Conservation (phyloP, 192 early-diverging fungal species). For the Endogone sp. region DNA sequence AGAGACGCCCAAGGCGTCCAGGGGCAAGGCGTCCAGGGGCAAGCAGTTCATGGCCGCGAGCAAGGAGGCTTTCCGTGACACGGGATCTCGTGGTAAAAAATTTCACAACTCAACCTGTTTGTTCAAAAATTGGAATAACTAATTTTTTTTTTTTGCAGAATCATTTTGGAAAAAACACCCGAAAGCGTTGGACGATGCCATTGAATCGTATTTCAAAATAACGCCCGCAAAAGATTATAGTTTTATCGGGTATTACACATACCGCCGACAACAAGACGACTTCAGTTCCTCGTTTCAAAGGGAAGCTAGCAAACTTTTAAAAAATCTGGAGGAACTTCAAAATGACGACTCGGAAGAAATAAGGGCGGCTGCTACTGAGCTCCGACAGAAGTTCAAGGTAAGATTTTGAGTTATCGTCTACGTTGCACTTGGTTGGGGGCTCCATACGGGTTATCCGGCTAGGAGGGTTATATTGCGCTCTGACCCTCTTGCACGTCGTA, state of each 20-base stretch:
- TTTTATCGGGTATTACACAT: conserved; percentile 11
- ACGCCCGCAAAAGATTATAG: conserved; percentile 16
- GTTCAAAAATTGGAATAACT: too few species aligned
- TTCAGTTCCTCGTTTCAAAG: conserved; percentile 15
- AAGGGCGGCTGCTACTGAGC: conserved; percentile 5
- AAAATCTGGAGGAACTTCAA: conserved; percentile 10
- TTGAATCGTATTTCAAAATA: conserved; percentile 13
- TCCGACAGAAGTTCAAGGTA: conserved; percentile 7
- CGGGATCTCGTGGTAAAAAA: too few species aligned
- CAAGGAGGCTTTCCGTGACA: too few species aligned
- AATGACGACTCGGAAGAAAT: conserved; percentile 16
- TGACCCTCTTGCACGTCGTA: conserved; percentile 7
- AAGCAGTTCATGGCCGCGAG: too few species aligned
- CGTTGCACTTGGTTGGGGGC: conserved; percentile 5
- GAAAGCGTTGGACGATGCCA: too few species aligned
- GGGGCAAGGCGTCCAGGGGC: too few species aligned
- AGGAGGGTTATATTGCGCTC: conserved; percentile 5
- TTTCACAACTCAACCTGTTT: too few species aligned
- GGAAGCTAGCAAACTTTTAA: conserved; percentile 10
- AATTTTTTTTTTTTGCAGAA: too few species aligned
- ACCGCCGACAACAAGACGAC: conserved; percentile 13
- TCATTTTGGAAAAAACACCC: too few species aligned
- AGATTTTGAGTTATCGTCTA: conserved; percentile 9
- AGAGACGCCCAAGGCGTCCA: too few species aligned
- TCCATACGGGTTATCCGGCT: conserved; percentile 5